Conservation (phyloP, 2,329 filamentous ascomycete genomes). For the Penicillium sp. region DNA sequence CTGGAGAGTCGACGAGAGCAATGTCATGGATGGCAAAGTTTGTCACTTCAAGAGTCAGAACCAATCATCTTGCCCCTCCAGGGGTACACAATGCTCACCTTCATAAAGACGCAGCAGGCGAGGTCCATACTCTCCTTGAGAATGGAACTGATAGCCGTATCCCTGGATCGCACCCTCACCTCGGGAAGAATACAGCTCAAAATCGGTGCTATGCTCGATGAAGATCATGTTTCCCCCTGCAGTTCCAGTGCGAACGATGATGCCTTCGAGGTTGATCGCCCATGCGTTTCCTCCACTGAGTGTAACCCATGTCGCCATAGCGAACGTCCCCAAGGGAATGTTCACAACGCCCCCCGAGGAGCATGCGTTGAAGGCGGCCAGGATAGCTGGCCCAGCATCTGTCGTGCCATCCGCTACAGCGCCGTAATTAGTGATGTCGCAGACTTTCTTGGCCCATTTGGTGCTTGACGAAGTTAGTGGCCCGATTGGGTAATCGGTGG, state of each 20-base stretch:
- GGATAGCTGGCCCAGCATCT: constrained; percentile 32
- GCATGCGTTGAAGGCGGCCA: constrained; percentile 36
- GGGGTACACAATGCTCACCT: constrained; percentile 1
- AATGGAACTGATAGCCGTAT: constrained; percentile 52
- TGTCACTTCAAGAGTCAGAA: constrained; percentile 28
- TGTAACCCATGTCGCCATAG: constrained; percentile 51
- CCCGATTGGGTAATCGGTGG: constrained; percentile 11
- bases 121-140: constrained; percentile 43
- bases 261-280: constrained; percentile 54
- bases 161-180: constrained; percentile 52
- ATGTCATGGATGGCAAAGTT: constrained; percentile 55
- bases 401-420: constrained; percentile 52
- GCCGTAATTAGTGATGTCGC: constrained; percentile 55
- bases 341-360: constrained; percentile 53
- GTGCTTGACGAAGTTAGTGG: constrained; percentile 5
- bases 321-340: constrained; percentile 52
- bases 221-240: constrained; percentile 10
- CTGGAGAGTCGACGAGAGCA: constrained; percentile 51
- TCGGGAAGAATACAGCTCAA: constrained; percentile 53
- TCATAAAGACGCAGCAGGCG: constrained; percentile 52
- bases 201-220: constrained; percentile 37
- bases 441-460: constrained; percentile 33
- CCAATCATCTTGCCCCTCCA: not conserved
- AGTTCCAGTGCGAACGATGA: constrained; percentile 12
- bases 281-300: constrained; percentile 49